Percentiles rank a stretch among this genome's conserved stretches.
Evolutionary conservation across 2,329 filamentous ascomycete species (phyloP).

Genomic region (Fusarium sp.): DNA sequence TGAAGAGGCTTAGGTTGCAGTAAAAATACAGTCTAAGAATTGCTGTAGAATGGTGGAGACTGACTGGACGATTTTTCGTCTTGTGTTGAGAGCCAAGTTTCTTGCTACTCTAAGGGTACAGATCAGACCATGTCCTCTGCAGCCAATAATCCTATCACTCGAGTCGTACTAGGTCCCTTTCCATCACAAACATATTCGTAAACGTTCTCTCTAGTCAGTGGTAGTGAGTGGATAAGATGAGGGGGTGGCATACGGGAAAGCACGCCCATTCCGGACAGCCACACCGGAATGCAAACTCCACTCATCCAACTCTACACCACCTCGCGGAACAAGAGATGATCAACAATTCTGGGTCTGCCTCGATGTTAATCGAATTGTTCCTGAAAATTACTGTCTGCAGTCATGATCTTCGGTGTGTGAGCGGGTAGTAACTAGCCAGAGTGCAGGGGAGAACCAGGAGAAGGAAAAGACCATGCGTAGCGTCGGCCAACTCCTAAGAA

Average conservation of each 20-base stretch:
- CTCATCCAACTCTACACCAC: not conserved
- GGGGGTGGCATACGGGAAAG: not conserved
- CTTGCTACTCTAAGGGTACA: no score
- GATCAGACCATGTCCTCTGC: no score
- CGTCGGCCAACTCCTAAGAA: not conserved
- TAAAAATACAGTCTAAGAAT: no score
- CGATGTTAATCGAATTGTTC: conserved; percentile 13
- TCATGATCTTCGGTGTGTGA: not conserved
- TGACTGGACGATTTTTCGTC: no score
- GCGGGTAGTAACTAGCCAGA: not conserved
- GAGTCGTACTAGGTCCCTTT: not conserved
- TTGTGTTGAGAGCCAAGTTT: no score
- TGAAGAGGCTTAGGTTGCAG: no score
- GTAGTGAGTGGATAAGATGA: not conserved
- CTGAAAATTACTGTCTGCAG: not conserved
- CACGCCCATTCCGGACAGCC: not conserved
- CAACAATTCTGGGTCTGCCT: not conserved
- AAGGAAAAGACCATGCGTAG: not conserved
- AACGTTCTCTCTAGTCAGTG: not conserved
- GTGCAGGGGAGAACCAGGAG: no score
- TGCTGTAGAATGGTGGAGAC: no score
- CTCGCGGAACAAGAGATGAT: not conserved
- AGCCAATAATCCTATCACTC: no score
- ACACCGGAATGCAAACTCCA: conserved; percentile 13
- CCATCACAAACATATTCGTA: not conserved